Base-by-base conservation (phyloP, 1,284 basidiomycete genomes). In the Earliella scabrosa region DNA sequence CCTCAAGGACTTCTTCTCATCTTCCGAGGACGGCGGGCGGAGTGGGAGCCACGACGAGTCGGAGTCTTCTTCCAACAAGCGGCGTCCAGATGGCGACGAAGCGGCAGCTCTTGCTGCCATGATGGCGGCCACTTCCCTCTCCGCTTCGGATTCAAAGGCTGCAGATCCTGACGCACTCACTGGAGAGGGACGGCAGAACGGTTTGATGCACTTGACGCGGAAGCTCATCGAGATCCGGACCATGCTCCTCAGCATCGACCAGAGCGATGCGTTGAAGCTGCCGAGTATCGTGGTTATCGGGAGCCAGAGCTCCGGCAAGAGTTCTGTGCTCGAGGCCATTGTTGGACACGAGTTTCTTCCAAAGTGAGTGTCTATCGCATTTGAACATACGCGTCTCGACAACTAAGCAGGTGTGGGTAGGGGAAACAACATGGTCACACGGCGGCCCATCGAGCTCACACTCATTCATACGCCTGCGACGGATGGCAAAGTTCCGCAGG, bases 381-480 rank as follows among this genome's bases (percentile, higher is more conserved):
- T 31, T n/a, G 20, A 13, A 21, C 21, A 2, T 58, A 34, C 23
- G 53, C 26, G 61, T 63, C 38, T 63, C 63, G 44, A 8, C 48
- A 52, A 43, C 34, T 61, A 29, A 59, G 21, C 38, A 45, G 24
- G 36, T 23, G 9, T 39, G 4, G 27, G 16, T 68, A 97, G 95
- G 77, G 97, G 97, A 55, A 92, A 96, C 74, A 99, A 99, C 74
- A 99, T 99, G 97, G 97, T 99, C 43, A 99, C 97, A 1, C 92
- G 97, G 2, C 88, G 97, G 45, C 97, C 97, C 1, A 97, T 99
- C 67, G 97, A 99, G 71, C 85, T 99, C 54, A 99, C 97, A 0
- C 88, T 99, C 47, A 90, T 99, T 57, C 93, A 99, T 70, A 97
- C 93, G 0, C 92, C 93, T 14, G 65, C 75, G 3, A 71, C 77